Base-by-base conservation (phyloP, 768 basidiomycete genomes). In the Suillus hirtellus region DNA sequence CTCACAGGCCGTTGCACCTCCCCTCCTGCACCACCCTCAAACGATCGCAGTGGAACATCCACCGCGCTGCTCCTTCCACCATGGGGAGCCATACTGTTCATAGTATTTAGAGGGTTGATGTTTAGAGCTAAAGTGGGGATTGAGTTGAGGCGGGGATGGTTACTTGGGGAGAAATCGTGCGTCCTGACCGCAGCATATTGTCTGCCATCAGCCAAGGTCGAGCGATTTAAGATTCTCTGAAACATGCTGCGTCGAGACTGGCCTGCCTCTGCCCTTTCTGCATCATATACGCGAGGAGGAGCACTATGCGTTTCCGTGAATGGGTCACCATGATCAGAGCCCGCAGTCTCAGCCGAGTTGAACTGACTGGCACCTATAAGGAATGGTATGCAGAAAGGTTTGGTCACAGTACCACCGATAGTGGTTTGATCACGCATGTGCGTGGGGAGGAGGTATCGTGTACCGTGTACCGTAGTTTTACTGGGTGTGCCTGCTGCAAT, bases 401-500 rank as follows among this genome's bases (percentile, higher is more conserved):
- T 37, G 10, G 62, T 15, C n/a, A 40, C 70, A 38, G 64, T 31
- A 3, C 4, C 19, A n/a, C 49, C 59, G 17, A 31, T 21, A 15
- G 60, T 24, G 24, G 58, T 56, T 70, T 68, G 72, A 12, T 54
- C 40, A n/a, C 59, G 47, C 17, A 27, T 55, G 35, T 60, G 65
- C 19, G 65, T 60, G 24, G 73, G 52, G 34, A 53, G 64, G 58
- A 35, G 31, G 61, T 75, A 73, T 50, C 66, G 64, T 9, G 72
- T 67, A 37, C 70, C 73, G 15, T 76, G 75, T 44, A 75, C 35
- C 1, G 72, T 74, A 12, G 47, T 59, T 62, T 76, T 75, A 59
- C 73, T 75, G 3, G 73, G 75, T 19, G 74, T 75, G 5, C 62
- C 56, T 3, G 63, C 65, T 27, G 68, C 63, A 53, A 68, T 67